These are phyloP conservation scores for Apiotrichum brassicae DNA, from an alignment of 1,284 basidiomycete species.

Conservation along the genomic window DNA sequence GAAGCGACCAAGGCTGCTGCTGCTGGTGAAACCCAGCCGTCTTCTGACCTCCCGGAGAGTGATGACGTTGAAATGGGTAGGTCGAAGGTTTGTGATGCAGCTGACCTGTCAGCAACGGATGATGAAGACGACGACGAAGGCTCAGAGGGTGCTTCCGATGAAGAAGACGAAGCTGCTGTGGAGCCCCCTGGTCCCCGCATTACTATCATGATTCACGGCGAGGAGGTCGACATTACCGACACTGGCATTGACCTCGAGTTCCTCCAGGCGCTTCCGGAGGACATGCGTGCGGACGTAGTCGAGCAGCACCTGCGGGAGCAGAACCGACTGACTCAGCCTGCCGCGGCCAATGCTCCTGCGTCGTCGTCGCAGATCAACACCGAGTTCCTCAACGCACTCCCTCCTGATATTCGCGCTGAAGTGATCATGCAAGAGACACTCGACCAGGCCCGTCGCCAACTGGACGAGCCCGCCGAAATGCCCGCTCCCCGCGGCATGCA, in stretches of 20 bases:
- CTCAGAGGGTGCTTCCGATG: neutral
- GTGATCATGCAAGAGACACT: slow-evolving; percentile 90
- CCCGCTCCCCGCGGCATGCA: neutral
- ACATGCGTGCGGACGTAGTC: slow-evolving; percentile 97
- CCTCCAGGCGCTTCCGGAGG: slow-evolving; percentile 93
- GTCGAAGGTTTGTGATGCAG: neutral
- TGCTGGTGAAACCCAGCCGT: too few relatives aligned
- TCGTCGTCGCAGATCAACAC: slow-evolving; percentile 81
- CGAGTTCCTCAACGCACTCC: slow-evolving; percentile 93
- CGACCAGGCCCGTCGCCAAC: slow-evolving; percentile 61
- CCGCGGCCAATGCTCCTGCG: slow-evolving; percentile 37
- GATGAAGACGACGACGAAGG: slow-evolving; percentile 8
- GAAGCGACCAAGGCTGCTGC: slow-evolving; percentile 51
- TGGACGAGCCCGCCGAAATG: neutral
- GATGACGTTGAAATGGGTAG: slow-evolving; percentile 69
- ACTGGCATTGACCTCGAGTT: slow-evolving; percentile 98
- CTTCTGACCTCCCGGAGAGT: slow-evolving; percentile 34
- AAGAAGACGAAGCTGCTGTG: slow-evolving; percentile 8
- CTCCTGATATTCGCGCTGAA: slow-evolving; percentile 92
- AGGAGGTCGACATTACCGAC: slow-evolving; percentile 94
- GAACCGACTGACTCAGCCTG: slow-evolving; percentile 55
- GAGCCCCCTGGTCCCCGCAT: slow-evolving; percentile 50
- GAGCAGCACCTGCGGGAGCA: slow-evolving; percentile 91
- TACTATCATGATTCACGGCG: slow-evolving; percentile 83
- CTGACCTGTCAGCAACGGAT: neutral